Evolutionary conservation across 441 rosid species (phyloP), one percentile per base, ranked within the genome.

Genomic region (Metrosideros polymorpha): DNA sequence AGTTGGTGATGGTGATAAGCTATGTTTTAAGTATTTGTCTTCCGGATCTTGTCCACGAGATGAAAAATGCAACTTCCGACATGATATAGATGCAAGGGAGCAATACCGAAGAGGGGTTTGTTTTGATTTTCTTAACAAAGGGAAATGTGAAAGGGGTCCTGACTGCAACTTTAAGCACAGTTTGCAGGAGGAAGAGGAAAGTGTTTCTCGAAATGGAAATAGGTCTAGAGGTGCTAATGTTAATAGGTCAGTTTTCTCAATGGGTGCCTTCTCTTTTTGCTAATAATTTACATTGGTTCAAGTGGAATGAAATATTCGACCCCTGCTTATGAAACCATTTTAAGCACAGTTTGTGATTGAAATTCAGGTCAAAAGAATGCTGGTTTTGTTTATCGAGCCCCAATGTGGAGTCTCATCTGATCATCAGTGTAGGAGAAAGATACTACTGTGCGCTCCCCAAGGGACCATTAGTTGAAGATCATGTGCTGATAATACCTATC

Each of bases 361-460:
- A 49, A 89, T 82, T 54, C 95, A 96, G 99, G 93, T 96, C 96
- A 52, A 95, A 89, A 88, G 98, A 94, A 84, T 97, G 99, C 89
- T 97, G 99, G 99, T 96, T 97, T 94, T 97, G 99, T 93, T 89
- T 96, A 87, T 96, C 99, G 85, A 96, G 98, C 92, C 94, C 95
- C 82, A 93, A 85, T 84, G 93, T 94, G 88, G 99, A 95, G 93
- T 93, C 98, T 52, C 98, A 96, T 91, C 91, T 96, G 52, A 92
- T 97, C 54, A 89, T 94, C 87, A 94, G 94, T 88, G 82, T 95
- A 53, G 99, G 98, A 87, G 99, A 94, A 89, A 93, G 88, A 85
- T 96, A 89, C 91, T 95, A 96, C 79, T 94, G 96, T 92, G 98
- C 99, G 54, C 90, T 97, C 88, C 92, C 99, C 61, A 97, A 97